Conservation (phyloP, 2,329 filamentous ascomycete species). For the Metarhizium sp. region DNA sequence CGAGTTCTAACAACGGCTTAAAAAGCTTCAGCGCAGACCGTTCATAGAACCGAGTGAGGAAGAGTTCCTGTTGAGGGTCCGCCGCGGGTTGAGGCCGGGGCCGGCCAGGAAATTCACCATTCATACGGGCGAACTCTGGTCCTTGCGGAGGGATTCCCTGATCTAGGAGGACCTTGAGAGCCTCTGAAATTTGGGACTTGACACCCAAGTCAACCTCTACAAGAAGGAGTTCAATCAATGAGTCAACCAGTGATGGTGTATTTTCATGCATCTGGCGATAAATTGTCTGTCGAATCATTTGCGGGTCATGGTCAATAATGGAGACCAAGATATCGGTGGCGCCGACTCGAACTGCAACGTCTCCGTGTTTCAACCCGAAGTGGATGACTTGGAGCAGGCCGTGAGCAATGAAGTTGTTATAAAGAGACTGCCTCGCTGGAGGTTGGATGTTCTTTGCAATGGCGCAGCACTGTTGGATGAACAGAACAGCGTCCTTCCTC, state of each 20-base stretch:
- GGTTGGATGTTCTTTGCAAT: constrained; percentile 93
- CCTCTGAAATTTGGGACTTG: constrained; percentile 91
- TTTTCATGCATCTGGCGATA: constrained; percentile 88
- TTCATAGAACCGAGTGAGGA: constrained; percentile 85
- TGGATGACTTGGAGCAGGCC: constrained; percentile 86
- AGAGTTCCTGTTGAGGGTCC: constrained; percentile 72
- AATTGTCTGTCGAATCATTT: constrained; percentile 88
- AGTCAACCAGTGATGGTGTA: constrained; percentile 78
- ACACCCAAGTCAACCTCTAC: constrained; percentile 89
- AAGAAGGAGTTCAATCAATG: constrained; percentile 81
- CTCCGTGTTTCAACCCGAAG: constrained; percentile 77
- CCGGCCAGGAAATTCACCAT: constrained; percentile 60
- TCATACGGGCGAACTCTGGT: constrained; percentile 52
- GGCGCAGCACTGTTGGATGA: constrained; percentile 91
- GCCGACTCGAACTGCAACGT: constrained; percentile 78
- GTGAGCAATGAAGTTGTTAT: constrained; percentile 81
- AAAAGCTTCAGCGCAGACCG: constrained; percentile 78
- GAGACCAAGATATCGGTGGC: constrained; percentile 90
- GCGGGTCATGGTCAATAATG: constrained; percentile 89
- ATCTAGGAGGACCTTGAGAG: constrained; percentile 88
- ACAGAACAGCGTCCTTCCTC: constrained; percentile 89
- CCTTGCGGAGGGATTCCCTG: constrained; percentile 39
- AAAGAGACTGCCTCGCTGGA: constrained; percentile 68
- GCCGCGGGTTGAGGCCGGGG: constrained; percentile 40
- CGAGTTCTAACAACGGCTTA: constrained; percentile 73